Evolutionary conservation across 805 yeast species (phyloP), one percentile per base, ranked within the genome.

Genomic region (Brettanomyces nanus): DNA sequence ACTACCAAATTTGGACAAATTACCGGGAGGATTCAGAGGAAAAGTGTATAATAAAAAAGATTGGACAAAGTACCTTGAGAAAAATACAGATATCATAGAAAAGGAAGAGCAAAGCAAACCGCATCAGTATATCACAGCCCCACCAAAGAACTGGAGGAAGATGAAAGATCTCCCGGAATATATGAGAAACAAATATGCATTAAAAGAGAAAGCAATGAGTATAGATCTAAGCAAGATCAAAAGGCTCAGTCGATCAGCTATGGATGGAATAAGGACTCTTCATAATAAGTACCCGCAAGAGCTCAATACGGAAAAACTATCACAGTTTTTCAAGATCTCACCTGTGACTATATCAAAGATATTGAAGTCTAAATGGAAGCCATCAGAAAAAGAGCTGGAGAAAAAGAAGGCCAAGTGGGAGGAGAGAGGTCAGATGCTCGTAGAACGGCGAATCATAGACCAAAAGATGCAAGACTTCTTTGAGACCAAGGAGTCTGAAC

Each of bases 321-420:
- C 86, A 0, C 63, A 70, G 23, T 71, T 70, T 51, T 87, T 81
- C 58, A 64, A 71, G 35, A 69, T 85, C 4, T 81, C 92, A 1
- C 90, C 94, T 1, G 94, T 87, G 47, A 84, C 89, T 0, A 72
- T 87, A 2, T 65, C 95, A 41, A 71, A 95, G 45, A 85, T 89
- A 15, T 54, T 89, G 45, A 78, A 75, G 53, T 78, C 90, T 4
- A 75, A 69, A 28, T 89, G 95, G 94, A 59, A 55, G 14, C 95
- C 95, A 0, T 65, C 58, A 4, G 68, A 62, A 1, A 68, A 66
- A n/a, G 84, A 79, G 42, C 69, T 64, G 28, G 67, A 57, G 4
- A 56, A 50, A 21, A 53, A 69, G 14, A 57, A 64, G 23, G 59
- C 60, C 14, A 67, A 90, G 44, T 81, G 85, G 77, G 58, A 54